A percentile compares a stretch with the other conserved stretches of the same genome.
These are phyloP conservation scores for Acer campestre DNA, from an alignment of 345 rosid genomes.

Conservation along the genomic window DNA sequence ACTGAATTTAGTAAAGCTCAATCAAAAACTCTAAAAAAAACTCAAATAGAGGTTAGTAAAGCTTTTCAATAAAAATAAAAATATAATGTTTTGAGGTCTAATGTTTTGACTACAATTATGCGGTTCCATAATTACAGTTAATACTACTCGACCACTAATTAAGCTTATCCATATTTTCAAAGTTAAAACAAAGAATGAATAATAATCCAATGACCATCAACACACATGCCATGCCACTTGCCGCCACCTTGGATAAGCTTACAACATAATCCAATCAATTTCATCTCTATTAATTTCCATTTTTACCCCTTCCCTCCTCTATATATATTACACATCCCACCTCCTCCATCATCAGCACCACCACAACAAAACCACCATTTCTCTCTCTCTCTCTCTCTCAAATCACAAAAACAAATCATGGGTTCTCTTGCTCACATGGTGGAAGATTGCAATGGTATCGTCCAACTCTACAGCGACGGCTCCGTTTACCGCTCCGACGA, in stretches of 20 bases:
- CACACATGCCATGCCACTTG: neutral
- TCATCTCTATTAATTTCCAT: neutral
- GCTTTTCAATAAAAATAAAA: too few relatives aligned
- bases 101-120: too few relatives aligned
- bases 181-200: neutral
- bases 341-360: neutral
- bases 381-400: neutral
- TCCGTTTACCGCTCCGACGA: conserved; percentile 47
- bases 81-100: too few relatives aligned
- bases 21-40: too few relatives aligned
- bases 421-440: conserved; percentile 55
- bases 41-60: too few relatives aligned
- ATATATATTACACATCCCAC: neutral
- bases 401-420: conserved; percentile 28
- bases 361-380: too few relatives aligned
- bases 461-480: conserved; percentile 66
- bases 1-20: too few relatives aligned
- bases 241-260: neutral
- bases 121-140: too few relatives aligned
- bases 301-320: neutral
- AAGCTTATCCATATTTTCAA: neutral
- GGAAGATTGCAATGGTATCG: conserved; percentile 71
- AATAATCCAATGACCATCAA: neutral
- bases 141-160: neutral
- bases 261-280: too few relatives aligned